These are phyloP conservation scores for Nicotiana attenuata DNA, from an alignment of 257 asterid species.

Conservation along the genomic window DNA sequence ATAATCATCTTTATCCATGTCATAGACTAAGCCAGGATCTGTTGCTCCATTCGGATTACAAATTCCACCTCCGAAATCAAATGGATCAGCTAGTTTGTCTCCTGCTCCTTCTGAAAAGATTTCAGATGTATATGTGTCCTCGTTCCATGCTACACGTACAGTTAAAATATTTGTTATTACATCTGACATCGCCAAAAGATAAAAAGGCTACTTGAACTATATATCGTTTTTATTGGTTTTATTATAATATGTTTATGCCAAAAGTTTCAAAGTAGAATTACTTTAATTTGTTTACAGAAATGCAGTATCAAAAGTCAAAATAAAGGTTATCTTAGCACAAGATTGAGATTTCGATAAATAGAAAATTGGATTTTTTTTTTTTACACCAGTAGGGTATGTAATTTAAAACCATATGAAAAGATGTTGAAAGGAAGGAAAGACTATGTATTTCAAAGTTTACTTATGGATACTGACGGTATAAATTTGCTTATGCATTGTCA, in stretches of 20 bases:
- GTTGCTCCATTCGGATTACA: slow-evolving; percentile 31
- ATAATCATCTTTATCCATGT: slow-evolving; percentile 28
- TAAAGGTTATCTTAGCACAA: not conserved
- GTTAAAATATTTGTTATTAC: not conserved
- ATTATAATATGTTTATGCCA: not conserved
- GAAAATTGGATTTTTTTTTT: no score
- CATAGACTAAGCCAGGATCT: slow-evolving; percentile 32
- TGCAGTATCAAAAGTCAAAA: not conserved
- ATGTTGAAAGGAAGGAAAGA: not conserved
- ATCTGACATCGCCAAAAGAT: not conserved
- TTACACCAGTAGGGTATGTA: no score
- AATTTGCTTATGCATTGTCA: not conserved
- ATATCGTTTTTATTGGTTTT: not conserved
- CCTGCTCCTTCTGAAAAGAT: slow-evolving; percentile 22
- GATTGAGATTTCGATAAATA: no score
- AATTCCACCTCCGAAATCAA: slow-evolving; percentile 43
- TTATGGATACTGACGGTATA: not conserved
- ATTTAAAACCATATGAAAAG: no score
- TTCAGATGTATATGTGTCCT: not conserved
- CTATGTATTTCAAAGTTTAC: not conserved
- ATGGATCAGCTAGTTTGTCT: slow-evolving; percentile 29
- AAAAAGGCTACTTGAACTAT: not conserved
- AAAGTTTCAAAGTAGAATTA: not conserved
- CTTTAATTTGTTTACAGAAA: not conserved
- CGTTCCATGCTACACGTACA: not conserved